Conservation (phyloP, 202 grass and related monocot genomes). For the Dendrocalamus latiflorus region DNA sequence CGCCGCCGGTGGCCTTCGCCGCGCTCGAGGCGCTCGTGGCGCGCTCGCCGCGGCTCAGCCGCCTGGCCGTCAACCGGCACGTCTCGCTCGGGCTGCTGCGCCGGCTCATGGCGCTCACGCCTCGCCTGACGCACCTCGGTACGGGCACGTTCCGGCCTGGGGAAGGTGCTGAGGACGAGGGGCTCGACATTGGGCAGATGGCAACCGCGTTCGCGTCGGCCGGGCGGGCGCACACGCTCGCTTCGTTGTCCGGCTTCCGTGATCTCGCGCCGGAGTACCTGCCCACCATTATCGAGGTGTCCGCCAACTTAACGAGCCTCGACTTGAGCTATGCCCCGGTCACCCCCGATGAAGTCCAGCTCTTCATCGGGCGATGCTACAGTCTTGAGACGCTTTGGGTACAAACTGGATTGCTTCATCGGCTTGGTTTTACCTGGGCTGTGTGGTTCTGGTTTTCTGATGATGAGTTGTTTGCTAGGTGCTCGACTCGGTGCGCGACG, state of each 20-base stretch:
- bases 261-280: conserved; percentile 61
- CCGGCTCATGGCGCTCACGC: conserved; percentile 61
- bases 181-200: conserved; percentile 42
- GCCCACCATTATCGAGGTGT: conserved; percentile 46
- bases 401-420: conserved; percentile 19
- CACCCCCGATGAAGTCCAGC: conserved; percentile 51
- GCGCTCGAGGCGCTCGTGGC: conserved; percentile 67
- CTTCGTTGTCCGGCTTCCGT: conserved; percentile 80
- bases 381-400: conserved; percentile 91
- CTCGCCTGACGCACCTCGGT: conserved; percentile 66
- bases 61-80: conserved; percentile 66
- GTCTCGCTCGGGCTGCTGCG: conserved; percentile 65
- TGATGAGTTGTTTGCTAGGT: conserved; percentile 40
- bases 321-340: conserved; percentile 72
- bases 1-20: conserved; percentile 41
- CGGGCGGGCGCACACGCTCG: conserved; percentile 32
- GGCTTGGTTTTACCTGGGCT: not conserved
- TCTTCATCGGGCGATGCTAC: conserved; percentile 58
- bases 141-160: conserved; percentile 60
- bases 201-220: conserved; percentile 27
- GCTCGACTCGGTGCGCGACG: conserved; percentile 70
- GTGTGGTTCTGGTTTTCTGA: not conserved
- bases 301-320: conserved; percentile 48
- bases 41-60: conserved; percentile 61
- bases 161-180: conserved; percentile 38